phyloP scores from a whole-genome alignment of 164 flowering plant species.

The Warburgia ugandensis region DNA sequence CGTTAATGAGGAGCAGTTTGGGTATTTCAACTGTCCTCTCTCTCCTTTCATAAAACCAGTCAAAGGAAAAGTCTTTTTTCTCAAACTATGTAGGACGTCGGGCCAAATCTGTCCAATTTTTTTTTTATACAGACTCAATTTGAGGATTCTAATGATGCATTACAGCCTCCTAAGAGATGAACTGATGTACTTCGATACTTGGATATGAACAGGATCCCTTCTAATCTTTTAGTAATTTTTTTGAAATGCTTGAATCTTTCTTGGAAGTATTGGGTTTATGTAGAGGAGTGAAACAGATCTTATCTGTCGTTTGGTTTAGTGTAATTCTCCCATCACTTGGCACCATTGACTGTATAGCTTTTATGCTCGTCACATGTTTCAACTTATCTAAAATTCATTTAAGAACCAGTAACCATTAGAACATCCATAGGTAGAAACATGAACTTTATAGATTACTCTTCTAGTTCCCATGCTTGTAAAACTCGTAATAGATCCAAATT shows the following conservation, averaged over 20 bases:
- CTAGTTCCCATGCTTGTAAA: too few relatives aligned
- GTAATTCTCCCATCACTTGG: constrained; percentile 37
- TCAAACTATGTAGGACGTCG: too few relatives aligned
- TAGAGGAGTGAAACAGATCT: constrained; percentile 35
- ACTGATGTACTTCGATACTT: constrained; percentile 48
- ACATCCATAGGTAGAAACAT: constrained; percentile 39
- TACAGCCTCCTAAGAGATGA: constrained; percentile 65
- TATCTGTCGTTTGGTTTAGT: constrained; percentile 25
- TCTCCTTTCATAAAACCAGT: too few relatives aligned
- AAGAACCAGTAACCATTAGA: constrained; percentile 39
- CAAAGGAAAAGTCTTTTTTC: too few relatives aligned
- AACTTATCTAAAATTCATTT: constrained; percentile 39
- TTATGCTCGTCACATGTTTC: constrained; percentile 16
- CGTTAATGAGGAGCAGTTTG: too few relatives aligned
- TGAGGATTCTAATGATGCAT: constrained; percentile 39
- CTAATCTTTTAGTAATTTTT: constrained; percentile 43
- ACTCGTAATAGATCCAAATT: too few relatives aligned
- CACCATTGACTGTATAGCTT: constrained; percentile 19
- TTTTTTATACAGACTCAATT: constrained; percentile 52
- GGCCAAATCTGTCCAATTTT: too few relatives aligned
- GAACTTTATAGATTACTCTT: constrained; percentile 53
- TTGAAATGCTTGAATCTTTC: constrained; percentile 40
- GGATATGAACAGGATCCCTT: constrained; percentile 53
- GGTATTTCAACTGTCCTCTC: too few relatives aligned
- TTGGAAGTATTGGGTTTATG: constrained; percentile 37